Conservation (phyloP, 352 stramenopile genomes). For the Synura sp. region DNA sequence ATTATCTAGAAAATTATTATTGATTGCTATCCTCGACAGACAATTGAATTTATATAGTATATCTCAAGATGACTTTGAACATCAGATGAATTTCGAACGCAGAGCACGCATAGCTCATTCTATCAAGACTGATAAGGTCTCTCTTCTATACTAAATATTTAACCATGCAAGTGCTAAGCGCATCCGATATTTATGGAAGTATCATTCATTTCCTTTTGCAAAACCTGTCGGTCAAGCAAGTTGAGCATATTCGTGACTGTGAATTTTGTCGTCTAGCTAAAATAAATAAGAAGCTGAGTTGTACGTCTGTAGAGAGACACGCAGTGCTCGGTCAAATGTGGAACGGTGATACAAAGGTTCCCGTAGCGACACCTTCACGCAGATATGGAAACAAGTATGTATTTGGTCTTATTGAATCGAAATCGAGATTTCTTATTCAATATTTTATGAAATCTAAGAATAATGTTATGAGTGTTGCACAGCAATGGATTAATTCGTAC, state of each 20-base stretch:
- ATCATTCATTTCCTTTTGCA: conserved; percentile 40
- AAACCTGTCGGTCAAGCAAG: conserved; percentile 24
- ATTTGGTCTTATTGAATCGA: not conserved
- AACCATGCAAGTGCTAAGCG: conserved; percentile 36
- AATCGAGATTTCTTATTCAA: not conserved
- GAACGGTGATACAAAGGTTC: not conserved
- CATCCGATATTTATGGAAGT: conserved; percentile 40
- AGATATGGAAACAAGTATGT: conserved; percentile 25
- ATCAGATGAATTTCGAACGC: conserved; percentile 40
- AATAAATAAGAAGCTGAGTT: not conserved
- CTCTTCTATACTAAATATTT: conserved; percentile 37
- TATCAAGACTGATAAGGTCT: conserved; percentile 41
- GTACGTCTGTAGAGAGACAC: not conserved
- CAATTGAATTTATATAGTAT: conserved; percentile 41
- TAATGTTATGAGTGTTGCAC: not conserved
- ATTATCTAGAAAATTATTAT: conserved; percentile 41
- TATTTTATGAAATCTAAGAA: not conserved
- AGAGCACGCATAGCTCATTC: conserved; percentile 35
- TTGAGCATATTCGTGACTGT: too few relatives aligned
- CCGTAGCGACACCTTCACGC: not conserved
- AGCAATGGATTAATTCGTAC: conserved; percentile 19
- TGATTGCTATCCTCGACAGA: conserved; percentile 28
- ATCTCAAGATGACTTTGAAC: conserved; percentile 41
- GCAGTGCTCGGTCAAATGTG: not conserved
- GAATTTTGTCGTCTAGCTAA: not conserved